Percentiles rank a stretch among this genome's conserved stretches.
Evolutionary conservation across 2,329 filamentous ascomycete genomes (phyloP).

Genomic region (Aspergillus hiratsukae): DNA sequence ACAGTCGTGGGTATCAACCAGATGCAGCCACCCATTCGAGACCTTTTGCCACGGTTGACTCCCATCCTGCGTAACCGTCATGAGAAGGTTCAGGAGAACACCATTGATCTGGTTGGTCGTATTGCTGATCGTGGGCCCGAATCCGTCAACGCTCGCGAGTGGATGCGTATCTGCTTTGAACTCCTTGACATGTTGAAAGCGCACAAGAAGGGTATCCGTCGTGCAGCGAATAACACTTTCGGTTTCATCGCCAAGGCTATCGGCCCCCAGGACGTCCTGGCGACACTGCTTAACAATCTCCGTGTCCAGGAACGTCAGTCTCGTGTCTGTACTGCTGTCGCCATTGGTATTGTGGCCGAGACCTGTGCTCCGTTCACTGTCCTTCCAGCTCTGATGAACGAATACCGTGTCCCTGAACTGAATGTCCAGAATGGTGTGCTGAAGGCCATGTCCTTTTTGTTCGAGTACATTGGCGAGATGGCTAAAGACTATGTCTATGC

Average conservation of each 20-base stretch:
- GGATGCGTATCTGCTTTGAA: constrained; percentile 99
- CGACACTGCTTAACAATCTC: constrained; percentile 92
- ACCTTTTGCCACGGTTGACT: constrained; percentile 87
- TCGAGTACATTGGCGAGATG: constrained; percentile 99
- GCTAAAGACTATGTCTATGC: constrained; percentile 99
- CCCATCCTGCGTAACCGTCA: constrained; percentile 98
- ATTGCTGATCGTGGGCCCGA: constrained; percentile 96
- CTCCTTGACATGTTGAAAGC: constrained; percentile 98
- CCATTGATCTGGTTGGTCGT: constrained; percentile 94
- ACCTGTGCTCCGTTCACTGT: constrained; percentile 98
- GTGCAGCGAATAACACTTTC: constrained; percentile 98
- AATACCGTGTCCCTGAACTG: constrained; percentile 95
- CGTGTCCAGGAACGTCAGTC: constrained; percentile 97
- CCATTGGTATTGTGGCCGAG: constrained; percentile 96
- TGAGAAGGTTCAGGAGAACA: constrained; percentile 99
- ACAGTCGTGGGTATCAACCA: constrained; percentile 96
- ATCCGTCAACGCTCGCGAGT: constrained; percentile 93
- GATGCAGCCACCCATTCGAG: constrained; percentile 97
- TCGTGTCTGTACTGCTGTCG: constrained; percentile 95
- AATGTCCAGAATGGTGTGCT: constrained; percentile 99
- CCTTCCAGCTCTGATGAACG: constrained; percentile 98
- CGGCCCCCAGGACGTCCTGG: constrained; percentile 92
- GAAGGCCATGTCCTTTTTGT: constrained; percentile 93
- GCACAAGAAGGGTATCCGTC: constrained; percentile 97
- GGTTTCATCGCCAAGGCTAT: constrained; percentile 99